Evolutionary conservation across 139 green algal species (phyloP).

Genomic region (Picochlorum sp.): DNA sequence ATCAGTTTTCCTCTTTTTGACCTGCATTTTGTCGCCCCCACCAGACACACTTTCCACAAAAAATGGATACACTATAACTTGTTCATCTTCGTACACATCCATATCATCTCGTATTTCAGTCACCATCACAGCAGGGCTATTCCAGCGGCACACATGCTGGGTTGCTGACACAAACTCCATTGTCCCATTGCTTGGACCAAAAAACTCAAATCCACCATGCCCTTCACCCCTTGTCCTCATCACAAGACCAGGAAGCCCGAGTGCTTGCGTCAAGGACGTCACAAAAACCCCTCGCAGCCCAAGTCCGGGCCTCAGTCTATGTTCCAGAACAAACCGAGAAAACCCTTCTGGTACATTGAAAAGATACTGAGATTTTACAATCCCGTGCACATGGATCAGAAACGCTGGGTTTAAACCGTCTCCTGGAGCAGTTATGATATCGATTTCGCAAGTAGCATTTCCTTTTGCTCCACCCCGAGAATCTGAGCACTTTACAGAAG

Average conservation of each 20-base stretch:
- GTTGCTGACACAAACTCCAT: constrained; percentile 18
- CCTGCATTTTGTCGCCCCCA: too few relatives aligned
- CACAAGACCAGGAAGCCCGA: constrained; percentile 26
- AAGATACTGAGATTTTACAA: constrained; percentile 41
- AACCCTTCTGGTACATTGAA: constrained; percentile 58
- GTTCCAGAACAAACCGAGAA: constrained; percentile 54
- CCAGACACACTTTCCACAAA: constrained; percentile 2
- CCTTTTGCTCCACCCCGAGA: too few relatives aligned
- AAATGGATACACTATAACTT: constrained; percentile 31
- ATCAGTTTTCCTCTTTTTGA: too few relatives aligned
- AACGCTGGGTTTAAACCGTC: constrained; percentile 40
- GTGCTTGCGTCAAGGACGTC: not conserved
- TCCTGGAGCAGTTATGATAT: constrained; percentile 28
- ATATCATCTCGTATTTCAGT: constrained; percentile 8
- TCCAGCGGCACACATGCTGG: constrained; percentile 40
- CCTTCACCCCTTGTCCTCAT: constrained; percentile 59
- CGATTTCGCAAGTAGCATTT: constrained; percentile 1
- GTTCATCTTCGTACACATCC: constrained; percentile 26
- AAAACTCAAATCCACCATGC: constrained; percentile 34
- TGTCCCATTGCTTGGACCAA: constrained; percentile 32
- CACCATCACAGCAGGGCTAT: constrained; percentile 33
- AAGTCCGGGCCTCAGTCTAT: constrained; percentile 35
- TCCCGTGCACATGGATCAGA: constrained; percentile 23
- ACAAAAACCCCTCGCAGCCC: constrained; percentile 22
- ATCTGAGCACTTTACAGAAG: too few relatives aligned